Conservation (phyloP, 2,329 filamentous ascomycete genomes). For the Ceratocystis diversiconidia region DNA sequence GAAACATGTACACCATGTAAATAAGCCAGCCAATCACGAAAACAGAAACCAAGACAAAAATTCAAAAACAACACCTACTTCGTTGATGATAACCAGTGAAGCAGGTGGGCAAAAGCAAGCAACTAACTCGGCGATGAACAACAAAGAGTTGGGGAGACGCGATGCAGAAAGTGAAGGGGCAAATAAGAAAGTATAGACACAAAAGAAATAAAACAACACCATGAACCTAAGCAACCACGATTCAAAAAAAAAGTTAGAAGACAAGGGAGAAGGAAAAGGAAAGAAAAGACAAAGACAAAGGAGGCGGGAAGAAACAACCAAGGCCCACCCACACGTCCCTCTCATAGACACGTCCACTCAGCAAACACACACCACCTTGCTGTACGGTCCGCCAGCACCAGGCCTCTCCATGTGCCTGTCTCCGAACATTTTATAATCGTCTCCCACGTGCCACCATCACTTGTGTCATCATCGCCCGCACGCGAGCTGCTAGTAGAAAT, state of each 20-base stretch:
- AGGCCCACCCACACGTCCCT: not conserved
- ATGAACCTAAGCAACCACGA: not conserved
- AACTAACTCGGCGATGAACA: not conserved
- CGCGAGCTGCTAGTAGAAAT: conserved; percentile 30
- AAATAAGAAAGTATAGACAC: not conserved
- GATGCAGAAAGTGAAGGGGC: not conserved
- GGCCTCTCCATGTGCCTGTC: conserved; percentile 62
- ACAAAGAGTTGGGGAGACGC: not conserved
- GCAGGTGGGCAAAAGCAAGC: not conserved
- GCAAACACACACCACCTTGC: conserved; percentile 87
- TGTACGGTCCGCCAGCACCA: conserved; percentile 70
- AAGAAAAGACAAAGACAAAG: not conserved
- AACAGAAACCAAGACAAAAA: not conserved
- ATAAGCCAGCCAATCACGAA: not conserved
- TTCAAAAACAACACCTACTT: not conserved
- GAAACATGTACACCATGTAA: not conserved
- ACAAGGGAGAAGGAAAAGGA: not conserved
- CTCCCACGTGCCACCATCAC: conserved; percentile 68
- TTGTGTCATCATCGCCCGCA: conserved; percentile 38
- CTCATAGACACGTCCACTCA: conserved; percentile 54
- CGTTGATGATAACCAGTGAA: not conserved
- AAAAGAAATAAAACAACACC: conserved; percentile 2
- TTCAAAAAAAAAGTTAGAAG: not conserved
- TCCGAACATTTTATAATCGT: conserved; percentile 85
- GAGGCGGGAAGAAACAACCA: not conserved